Base-by-base conservation (phyloP, 768 basidiomycete species). In the Mycena galericulata region DNA sequence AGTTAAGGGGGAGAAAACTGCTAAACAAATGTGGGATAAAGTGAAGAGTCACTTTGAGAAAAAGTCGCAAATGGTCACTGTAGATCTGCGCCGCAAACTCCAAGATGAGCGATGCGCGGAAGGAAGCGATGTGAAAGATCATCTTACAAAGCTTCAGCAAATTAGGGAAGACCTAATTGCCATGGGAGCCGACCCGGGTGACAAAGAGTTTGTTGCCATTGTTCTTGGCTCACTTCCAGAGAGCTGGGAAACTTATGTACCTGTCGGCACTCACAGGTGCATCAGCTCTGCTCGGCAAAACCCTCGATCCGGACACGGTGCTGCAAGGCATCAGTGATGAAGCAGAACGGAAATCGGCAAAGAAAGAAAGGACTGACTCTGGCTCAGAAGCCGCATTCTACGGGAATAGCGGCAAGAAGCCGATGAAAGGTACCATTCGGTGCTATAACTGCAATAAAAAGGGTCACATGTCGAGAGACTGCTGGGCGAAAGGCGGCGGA, bases 211-310 rank as follows among this genome's bases (percentile, higher is more conserved):
- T 22, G 17, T 45, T 22, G 43, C 43, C 9, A 45, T 45, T 6
- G 12, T 45, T 8, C 17, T 45, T 6, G 43, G 43, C 17, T 45
- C 43, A 17, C 43, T 45, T 22, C 43, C 43, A n/a, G n/a, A 45
- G 18, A 22, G n/a, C 18, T 45, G n/a, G 5, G n/a, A 45, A 17
- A 40, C 61, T n/a, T 62, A 62, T 27, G n/a, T 15, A 38, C 43
- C 61, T 62, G n/a, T 24, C 29, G 32, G 61, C 49, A 17, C 45
- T 62, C 17, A 62, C 61, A 12, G 61, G 38, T 15, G 45, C 61
- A 34, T 53, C 61, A 20, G 32, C 61, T 7, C 36, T 53, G 12
- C 30, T 62, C n/a, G 61, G 45, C 15, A 62, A 18, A 41, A 38
- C 29, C 3, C 40, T 63, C 24, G 36, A 40, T 38, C 62, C 62